phyloP scores from a whole-genome alignment of 2,329 filamentous ascomycete species.

The Sclerotinia nivalis region DNA sequence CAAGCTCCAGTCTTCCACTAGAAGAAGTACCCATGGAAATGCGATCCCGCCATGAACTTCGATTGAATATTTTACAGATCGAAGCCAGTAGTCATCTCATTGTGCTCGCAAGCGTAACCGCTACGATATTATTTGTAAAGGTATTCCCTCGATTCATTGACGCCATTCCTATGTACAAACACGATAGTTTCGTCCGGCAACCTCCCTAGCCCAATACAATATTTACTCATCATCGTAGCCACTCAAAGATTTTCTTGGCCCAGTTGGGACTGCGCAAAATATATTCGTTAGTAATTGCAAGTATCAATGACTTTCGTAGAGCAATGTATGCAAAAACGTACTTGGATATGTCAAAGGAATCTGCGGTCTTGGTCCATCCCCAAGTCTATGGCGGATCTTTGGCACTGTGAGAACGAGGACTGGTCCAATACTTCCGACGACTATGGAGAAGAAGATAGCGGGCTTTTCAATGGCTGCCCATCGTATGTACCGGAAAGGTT shows the following conservation, averaged over 20 bases:
- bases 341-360: slow-evolving; percentile 92
- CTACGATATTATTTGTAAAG: slow-evolving; percentile 14
- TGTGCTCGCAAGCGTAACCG: not conserved
- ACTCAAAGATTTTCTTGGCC: slow-evolving; percentile 59
- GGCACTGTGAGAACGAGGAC: slow-evolving; percentile 69
- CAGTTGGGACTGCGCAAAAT: slow-evolving; percentile 52
- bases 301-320: not conserved
- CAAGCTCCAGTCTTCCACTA: slow-evolving; percentile 8
- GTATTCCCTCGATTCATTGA: slow-evolving; percentile 20
- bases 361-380: slow-evolving; percentile 68
- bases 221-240: slow-evolving; percentile 57
- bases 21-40: not conserved
- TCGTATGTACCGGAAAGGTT: slow-evolving; percentile 79
- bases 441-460: slow-evolving; percentile 83
- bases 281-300: slow-evolving; percentile 31
- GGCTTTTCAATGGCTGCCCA: slow-evolving; percentile 89
- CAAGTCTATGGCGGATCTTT: slow-evolving; percentile 69
- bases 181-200: slow-evolving; percentile 7
- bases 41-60: not conserved
- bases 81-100: not conserved
- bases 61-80: not conserved
- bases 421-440: slow-evolving; percentile 74
- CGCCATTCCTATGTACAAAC: slow-evolving; percentile 21
- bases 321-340: slow-evolving; percentile 52
- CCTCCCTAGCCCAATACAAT: not conserved